Base-by-base conservation (phyloP, 2,329 filamentous ascomycete genomes). In the Fusarium incarnatum region DNA sequence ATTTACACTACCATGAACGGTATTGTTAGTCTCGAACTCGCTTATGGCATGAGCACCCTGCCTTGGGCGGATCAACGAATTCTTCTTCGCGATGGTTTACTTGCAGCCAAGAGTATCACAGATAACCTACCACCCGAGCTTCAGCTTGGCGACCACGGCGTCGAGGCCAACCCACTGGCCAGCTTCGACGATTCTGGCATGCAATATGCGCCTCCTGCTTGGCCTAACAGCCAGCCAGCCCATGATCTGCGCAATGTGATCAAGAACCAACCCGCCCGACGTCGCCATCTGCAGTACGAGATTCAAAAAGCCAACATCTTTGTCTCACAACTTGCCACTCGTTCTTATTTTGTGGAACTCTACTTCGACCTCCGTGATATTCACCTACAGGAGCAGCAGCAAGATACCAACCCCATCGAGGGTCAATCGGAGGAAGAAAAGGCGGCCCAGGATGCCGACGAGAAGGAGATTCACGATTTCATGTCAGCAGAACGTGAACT, bases 251-350 rank as follows among this genome's bases (percentile, higher is more conserved):
- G 85, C 44, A 83, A 82, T 41, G 79, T 83, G 10, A 82, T 88
- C 61, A 83, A 84, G 56, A 79, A 81, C 22, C 81, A 88, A 27
- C 84, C 85, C 2, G 77, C 81, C 27, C 82, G 84, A 5, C 84
- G 87, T 4, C 84, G 88, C 2, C 83, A 85, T 58, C 78, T 94
- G 7, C 93, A 96, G 76, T 94, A 91, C 71, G 94, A 97, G 80
- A 96, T 97, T 30, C 94, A 97, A 78, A 97, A 97, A 77, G 92
- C 93, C 9, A 97, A 97, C 78, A 92, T 97, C 41, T 94, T 95
- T 76, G 89, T 91, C 4, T 95, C 91, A 8, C 91, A 94, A 74
- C 83, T 97, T 12, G 90, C 91, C 4, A 97, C 93, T 0, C 87
- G 94, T 25, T 95, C 92, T 0, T 94, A 94, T 77, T 89, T 95